Conservation (phyloP, 2,329 filamentous ascomycete species). For the Fusarium neocosmosporiellum region DNA sequence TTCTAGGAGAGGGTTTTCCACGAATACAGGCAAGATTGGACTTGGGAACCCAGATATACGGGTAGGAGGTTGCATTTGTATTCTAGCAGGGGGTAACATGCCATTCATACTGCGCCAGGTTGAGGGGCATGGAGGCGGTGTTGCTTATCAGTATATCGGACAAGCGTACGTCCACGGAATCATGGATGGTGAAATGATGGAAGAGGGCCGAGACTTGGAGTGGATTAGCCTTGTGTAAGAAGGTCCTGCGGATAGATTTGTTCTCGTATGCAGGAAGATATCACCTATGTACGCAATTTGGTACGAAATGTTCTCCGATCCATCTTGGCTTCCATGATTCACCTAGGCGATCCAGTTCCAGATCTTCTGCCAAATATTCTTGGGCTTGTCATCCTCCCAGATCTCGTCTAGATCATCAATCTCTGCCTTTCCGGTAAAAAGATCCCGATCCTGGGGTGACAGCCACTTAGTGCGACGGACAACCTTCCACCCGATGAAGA, state of each 20-base stretch:
- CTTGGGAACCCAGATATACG: background rate
- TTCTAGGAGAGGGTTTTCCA: background rate
- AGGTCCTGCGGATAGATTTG: background rate
- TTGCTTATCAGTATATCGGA: background rate
- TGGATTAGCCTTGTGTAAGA: background rate
- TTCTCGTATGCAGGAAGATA: no score
- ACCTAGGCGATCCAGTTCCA: background rate
- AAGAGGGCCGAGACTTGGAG: background rate
- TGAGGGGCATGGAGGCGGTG: fast-evolving
- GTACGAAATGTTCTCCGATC: no score
- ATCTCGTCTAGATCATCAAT: background rate
- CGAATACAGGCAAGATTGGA: background rate
- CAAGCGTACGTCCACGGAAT: background rate
- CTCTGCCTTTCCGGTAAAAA: background rate
- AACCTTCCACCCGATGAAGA: background rate
- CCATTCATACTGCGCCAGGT: background rate
- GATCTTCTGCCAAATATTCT: background rate
- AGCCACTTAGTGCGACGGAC: background rate
- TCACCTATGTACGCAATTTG: no score
- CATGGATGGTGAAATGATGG: background rate
- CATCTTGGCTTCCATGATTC: background rate
- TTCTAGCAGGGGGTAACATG: background rate
- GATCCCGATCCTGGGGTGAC: background rate
- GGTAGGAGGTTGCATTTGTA: background rate
- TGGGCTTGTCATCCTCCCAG: background rate